Evolutionary conservation across 495 filamentous ascomycete genomes (phyloP), one percentile per base, ranked within the genome.

Genomic region (Diplogelasinospora grovesii): DNA sequence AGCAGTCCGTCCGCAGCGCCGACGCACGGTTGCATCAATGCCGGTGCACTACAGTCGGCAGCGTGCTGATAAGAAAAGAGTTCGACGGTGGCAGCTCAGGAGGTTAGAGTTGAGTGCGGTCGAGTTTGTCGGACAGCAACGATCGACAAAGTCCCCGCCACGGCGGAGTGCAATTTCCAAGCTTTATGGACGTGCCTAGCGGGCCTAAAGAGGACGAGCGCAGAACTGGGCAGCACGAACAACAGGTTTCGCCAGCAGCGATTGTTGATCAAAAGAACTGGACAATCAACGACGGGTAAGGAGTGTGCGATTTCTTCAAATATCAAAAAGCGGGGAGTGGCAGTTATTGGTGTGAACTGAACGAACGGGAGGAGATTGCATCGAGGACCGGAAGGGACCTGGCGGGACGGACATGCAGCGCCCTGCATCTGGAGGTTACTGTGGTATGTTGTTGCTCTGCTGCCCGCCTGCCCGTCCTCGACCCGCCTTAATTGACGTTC

Each of bases 81-180:
- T 15, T 32, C 10, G 29, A 15, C 29, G 29, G 14, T n/a, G 29
- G 29, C 29, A 5, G 29, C 14, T 9, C 29, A 15, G 10, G 29
- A n/a, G 29, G 16, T 15, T 32, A 27, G 8, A 27, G 25, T 27
- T 26, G 24, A 26, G 14, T 18, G n/a, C 11, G 39, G 39, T 52
- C 45, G 43, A 48, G 46, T 56, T 32, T 24, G 46, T 28, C 41
- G 33, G 41, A 29, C 43, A 50, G 33, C 21, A 43, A 49, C 42
- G 57, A 60, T 60, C 57, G 52, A 46, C 57, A n/a, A 46, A 49
- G 45, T 45, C 53, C 54, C 54, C 46, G 44, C 57, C 32, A 39
- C 43, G 42, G 49, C 56, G 51, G 56, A 60, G 51, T 41, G 49
- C 42, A 55, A 60, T 55, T 57, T 60, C 51, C 51, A 52, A 46